A percentile compares a stretch with the other conserved stretches of the same genome.
Evolutionary conservation across 495 filamentous ascomycete genomes (phyloP).

Genomic region (Bacidia rubella): DNA sequence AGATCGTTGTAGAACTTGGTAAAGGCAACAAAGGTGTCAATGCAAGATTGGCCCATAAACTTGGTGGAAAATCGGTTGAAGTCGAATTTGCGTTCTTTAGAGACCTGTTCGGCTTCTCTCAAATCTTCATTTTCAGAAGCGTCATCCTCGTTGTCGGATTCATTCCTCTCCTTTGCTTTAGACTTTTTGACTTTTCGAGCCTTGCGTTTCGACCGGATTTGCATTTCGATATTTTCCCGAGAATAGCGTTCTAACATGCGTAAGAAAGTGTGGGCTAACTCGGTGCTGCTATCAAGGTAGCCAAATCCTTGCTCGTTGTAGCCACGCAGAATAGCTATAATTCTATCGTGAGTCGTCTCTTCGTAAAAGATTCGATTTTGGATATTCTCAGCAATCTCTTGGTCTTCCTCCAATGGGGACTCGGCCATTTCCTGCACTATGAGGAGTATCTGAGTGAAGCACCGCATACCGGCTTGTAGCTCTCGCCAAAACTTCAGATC

Average conservation of each 20-base stretch:
- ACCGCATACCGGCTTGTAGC: conserved; percentile 77
- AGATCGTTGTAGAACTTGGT: conserved; percentile 72
- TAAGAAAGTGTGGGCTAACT: conserved; percentile 81
- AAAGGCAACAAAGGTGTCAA: conserved; percentile 80
- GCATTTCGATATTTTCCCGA: conserved; percentile 85
- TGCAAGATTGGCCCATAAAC: conserved; percentile 69
- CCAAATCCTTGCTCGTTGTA: conserved; percentile 92
- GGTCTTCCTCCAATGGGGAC: conserved; percentile 76
- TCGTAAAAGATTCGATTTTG: conserved; percentile 96
- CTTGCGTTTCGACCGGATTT: conserved; percentile 66
- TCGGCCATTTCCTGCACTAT: conserved; percentile 90
- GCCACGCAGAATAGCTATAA: conserved; percentile 60
- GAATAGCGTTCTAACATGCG: conserved; percentile 88
- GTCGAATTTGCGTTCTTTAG: conserved; percentile 83
- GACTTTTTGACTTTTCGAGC: conserved; percentile 55
- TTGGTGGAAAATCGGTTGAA: conserved; percentile 70
- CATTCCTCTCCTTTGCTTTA: conserved; percentile 24
- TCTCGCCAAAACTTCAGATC: conserved; percentile 80
- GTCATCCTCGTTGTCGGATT: conserved; percentile 30
- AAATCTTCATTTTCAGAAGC: conserved; percentile 68
- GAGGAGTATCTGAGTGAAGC: conserved; percentile 64
- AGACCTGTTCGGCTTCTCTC: conserved; percentile 48
- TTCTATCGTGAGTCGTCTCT: conserved; percentile 78
- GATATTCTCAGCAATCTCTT: conserved; percentile 97
- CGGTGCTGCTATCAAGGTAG: conserved; percentile 84